Evolutionary conservation across 1,284 basidiomycete species (phyloP), one percentile per base, ranked within the genome.

Genomic region (Trametes hirsuta): DNA sequence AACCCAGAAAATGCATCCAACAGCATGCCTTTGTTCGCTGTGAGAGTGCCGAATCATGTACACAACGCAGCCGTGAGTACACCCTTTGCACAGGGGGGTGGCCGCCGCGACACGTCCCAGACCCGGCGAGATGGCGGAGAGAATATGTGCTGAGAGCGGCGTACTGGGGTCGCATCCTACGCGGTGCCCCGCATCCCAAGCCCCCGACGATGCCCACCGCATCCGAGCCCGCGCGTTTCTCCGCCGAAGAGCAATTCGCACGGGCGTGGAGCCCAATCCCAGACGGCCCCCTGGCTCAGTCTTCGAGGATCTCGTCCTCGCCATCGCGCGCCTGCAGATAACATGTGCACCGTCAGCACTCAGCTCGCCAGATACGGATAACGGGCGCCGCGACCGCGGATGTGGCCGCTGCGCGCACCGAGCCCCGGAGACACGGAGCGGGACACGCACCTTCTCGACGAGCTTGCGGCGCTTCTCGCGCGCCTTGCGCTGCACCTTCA

Each of bases 401-500:
- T 8, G 30, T 30, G 30, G 30, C 30, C 30, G 8, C 30, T 30
- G 30, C 30, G 30, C 30, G 30, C 30, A 53, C 30, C 40, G 25
- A 18, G 34, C 47, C 21, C 24, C 22, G 44, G 47, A 51, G 41
- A 34, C 30, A 44, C 12, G 42, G 44, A 40, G 40, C 24, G 30
- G 24, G 11, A 41, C 42, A 50, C 55, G 41, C 66, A 89, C 90
- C 85, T 92, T 93, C 71, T 94, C 91, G 42, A 94, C 79, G 66
- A 93, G 73, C 67, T 82, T 82, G 69, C 86, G 83, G 68, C 86
- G 85, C 76, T 89, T 89, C 68, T 91, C 91, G 72, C 94, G 82
- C 35, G 86, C 81, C 80, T 95, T 96, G 69, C 84, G 82, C 76
- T 92, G 88, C 58, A 95, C 82, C 70, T 88, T 88, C 70, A 93